Evolutionary conservation across 805 yeast genomes (phyloP).

Genomic region (Yarrowia deformans): DNA sequence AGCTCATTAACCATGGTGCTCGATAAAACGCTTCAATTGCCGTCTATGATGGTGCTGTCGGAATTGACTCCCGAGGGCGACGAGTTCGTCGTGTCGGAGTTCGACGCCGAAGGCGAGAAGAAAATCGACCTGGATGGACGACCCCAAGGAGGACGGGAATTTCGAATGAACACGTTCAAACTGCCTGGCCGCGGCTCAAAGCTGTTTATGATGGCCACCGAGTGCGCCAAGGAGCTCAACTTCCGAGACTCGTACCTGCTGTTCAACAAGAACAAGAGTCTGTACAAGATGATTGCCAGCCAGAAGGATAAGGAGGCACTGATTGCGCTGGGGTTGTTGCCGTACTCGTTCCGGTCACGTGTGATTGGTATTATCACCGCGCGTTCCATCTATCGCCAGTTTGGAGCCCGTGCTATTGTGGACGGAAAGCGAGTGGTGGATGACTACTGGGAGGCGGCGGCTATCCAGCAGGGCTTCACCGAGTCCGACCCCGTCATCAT

Average conservation of each 20-base stretch:
- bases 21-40: constrained; percentile 34
- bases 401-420: constrained; percentile 59
- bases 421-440: constrained; percentile 60
- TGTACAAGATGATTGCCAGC: constrained; percentile 52
- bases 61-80: constrained; percentile 47
- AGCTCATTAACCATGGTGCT: constrained; percentile 5
- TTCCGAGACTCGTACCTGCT: constrained; percentile 62
- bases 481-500: constrained; percentile 55
- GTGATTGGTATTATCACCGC: constrained; percentile 54
- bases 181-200: constrained; percentile 53
- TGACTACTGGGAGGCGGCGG: constrained; percentile 63
- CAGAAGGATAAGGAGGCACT: constrained; percentile 54
- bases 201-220: constrained; percentile 54
- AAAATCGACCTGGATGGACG: constrained; percentile 55
- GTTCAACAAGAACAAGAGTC: constrained; percentile 53
- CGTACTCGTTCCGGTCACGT: constrained; percentile 48
- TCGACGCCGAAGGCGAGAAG: constrained; percentile 57
- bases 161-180: constrained; percentile 54
- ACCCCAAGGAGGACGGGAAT: constrained; percentile 53
- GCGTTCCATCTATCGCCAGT: constrained; percentile 56
- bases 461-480: constrained; percentile 55
- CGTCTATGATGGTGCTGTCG: constrained; percentile 23
- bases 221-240: constrained; percentile 54
- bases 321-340: constrained; percentile 48
- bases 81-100: constrained; percentile 49